Conservation (phyloP, 1,139 yeast species). For the Debaryomyces sp. region DNA sequence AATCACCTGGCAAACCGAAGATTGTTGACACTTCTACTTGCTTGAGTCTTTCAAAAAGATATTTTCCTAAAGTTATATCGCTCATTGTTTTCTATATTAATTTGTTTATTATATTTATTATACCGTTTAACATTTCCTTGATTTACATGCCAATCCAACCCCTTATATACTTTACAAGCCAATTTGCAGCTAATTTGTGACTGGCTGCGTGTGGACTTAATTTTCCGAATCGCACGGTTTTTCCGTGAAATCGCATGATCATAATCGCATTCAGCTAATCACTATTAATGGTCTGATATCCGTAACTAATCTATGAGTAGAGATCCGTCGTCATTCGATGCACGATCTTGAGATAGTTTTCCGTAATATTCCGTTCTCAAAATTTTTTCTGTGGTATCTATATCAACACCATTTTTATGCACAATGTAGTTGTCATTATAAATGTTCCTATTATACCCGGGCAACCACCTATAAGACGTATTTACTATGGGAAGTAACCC, state of each 20-base stretch:
- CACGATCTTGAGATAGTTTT: not conserved
- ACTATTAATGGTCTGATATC: not conserved
- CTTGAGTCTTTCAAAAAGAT: conserved; percentile 45
- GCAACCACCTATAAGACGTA: conserved; percentile 25
- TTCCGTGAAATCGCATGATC: conserved; percentile 2
- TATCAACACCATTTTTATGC: not conserved
- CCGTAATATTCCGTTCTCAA: not conserved
- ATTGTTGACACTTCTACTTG: conserved; percentile 44
- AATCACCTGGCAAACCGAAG: conserved; percentile 48
- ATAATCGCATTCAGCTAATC: not conserved
- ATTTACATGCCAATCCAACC: not conserved
- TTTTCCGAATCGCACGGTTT: not conserved
- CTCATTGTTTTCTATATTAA: conserved; percentile 23
- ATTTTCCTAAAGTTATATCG: conserved; percentile 45
- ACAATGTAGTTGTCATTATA: not conserved
- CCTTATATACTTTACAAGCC: not conserved
- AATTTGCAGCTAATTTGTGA: not conserved
- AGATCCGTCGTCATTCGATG: conserved; percentile 7
- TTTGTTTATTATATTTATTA: not conserved
- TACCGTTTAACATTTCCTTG: not conserved
- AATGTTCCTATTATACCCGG: conserved; percentile 13
- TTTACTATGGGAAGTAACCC: conserved; percentile 41
- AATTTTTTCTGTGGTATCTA: not conserved
- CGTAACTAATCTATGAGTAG: conserved; percentile 8
- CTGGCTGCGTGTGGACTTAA: not conserved